phyloP scores from a whole-genome alignment of 2,329 filamentous ascomycete genomes.

The Trichoderma aggressivum region DNA sequence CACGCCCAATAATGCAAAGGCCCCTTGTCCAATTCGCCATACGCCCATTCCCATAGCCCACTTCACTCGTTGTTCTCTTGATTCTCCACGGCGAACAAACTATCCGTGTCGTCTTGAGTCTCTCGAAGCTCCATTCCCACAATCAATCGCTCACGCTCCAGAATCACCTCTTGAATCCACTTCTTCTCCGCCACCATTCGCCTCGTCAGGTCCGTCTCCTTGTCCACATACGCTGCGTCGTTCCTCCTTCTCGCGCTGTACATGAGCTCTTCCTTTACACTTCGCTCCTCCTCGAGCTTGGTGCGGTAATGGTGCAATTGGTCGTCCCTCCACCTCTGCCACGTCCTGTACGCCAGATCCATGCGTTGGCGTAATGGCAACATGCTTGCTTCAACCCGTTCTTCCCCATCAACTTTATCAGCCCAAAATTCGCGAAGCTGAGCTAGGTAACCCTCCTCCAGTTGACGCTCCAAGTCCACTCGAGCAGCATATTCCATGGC shows the following conservation, averaged over 20 bases:
- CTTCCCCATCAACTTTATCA: slow-evolving; percentile 31
- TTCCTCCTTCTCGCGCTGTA: slow-evolving; percentile 36
- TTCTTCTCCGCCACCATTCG: slow-evolving; percentile 42
- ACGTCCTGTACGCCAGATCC: slow-evolving; percentile 39
- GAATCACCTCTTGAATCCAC: slow-evolving; percentile 46
- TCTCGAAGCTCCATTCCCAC: slow-evolving; percentile 41
- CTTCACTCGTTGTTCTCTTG: neutral
- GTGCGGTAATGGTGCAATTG: slow-evolving; percentile 38
- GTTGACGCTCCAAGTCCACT: slow-evolving; percentile 38
- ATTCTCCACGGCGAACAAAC: slow-evolving; percentile 28
- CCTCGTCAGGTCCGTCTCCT: slow-evolving; percentile 31
- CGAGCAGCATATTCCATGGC: slow-evolving; percentile 41
- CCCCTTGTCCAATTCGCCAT: neutral
- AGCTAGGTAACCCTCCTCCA: slow-evolving; percentile 44
- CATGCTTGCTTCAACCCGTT: slow-evolving; percentile 34
- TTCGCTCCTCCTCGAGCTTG: slow-evolving; percentile 38
- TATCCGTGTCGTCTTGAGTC: slow-evolving; percentile 40
- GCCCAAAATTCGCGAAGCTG: slow-evolving; percentile 40
- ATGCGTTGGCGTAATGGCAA: slow-evolving; percentile 37
- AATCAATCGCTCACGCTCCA: slow-evolving; percentile 44
- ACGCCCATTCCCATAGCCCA: neutral
- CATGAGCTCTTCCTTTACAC: slow-evolving; percentile 42
- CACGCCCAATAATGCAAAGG: neutral
- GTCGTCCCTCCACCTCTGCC: slow-evolving; percentile 40
- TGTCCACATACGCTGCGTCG: slow-evolving; percentile 29